phyloP scores from a whole-genome alignment of 345 rosid species.

The Eucalyptus marginata region DNA sequence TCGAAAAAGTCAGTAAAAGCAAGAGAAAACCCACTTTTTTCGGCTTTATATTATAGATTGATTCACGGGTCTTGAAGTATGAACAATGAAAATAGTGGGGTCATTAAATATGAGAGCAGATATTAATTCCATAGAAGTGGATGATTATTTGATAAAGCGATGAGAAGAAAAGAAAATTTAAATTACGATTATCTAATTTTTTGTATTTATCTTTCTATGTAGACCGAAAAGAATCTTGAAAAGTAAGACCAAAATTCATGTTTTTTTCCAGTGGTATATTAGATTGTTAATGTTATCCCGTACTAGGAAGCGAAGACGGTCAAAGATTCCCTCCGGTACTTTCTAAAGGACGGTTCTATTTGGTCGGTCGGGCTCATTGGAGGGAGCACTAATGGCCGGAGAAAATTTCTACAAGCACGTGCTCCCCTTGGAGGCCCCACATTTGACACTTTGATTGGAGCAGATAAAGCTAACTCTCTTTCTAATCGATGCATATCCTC shows the following conservation, averaged over 20 bases:
- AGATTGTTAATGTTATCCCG: not conserved
- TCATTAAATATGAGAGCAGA: not conserved
- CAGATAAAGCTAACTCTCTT: not conserved
- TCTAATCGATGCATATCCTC: not conserved
- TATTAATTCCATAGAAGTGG: not conserved
- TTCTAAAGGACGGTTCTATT: not conserved
- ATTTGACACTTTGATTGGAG: not conserved
- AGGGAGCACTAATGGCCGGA: not conserved
- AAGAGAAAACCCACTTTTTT: not conserved
- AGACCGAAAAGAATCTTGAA: not conserved
- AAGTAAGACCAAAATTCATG: not conserved
- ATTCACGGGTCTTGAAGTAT: not conserved
- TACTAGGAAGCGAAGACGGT: not conserved
- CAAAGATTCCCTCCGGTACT: not conserved
- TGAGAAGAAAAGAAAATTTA: accelerated
- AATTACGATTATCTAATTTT: not conserved
- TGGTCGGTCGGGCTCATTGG: not conserved
- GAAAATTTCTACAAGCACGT: not conserved
- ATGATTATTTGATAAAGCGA: not conserved
- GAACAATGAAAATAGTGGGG: not conserved
- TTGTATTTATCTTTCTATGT: not conserved
- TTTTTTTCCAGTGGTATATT: not conserved
- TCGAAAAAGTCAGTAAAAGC: not conserved
- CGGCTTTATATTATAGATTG: not conserved
- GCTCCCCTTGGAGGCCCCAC: not conserved